Conservation (phyloP, 2,329 filamentous ascomycete species). For the Cadophora gregata region DNA sequence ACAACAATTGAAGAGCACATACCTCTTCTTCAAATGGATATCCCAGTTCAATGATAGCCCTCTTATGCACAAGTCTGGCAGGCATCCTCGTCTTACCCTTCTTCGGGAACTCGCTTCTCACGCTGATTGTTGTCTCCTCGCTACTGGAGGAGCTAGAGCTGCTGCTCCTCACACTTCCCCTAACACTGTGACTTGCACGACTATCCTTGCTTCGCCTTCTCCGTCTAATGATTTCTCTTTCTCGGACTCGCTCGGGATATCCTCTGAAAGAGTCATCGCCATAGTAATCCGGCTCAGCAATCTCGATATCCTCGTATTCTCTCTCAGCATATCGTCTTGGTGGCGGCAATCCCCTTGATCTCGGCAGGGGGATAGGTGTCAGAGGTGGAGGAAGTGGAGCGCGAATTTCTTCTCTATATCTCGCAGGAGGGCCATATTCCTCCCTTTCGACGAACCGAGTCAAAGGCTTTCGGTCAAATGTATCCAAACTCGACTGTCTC, state of each 20-base stretch:
- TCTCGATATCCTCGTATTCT: constrained; percentile 69
- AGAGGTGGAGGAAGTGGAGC: constrained; percentile 49
- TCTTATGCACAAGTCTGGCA: constrained; percentile 76
- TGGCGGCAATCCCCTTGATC: constrained; percentile 64
- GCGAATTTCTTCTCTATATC: constrained; percentile 53
- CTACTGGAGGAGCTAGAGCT: constrained; percentile 52
- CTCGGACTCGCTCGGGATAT: constrained; percentile 63
- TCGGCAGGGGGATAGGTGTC: constrained; percentile 72
- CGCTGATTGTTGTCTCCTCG: constrained; percentile 52
- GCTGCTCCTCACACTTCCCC: constrained; percentile 45
- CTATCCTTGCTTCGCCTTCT: constrained; percentile 43
- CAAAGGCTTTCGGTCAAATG: constrained; percentile 78
- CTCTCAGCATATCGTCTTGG: constrained; percentile 62
- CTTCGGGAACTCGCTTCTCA: constrained; percentile 72
- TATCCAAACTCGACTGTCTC: constrained; percentile 88
- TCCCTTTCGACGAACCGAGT: constrained; percentile 52
- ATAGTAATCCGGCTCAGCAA: constrained; percentile 71
- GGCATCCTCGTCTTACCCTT: constrained; percentile 92
- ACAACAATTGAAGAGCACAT: constrained; percentile 41
- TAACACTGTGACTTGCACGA: constrained; percentile 39
- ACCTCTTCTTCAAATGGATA: constrained; percentile 91
- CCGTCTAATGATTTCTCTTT: constrained; percentile 63
- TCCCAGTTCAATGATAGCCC: constrained; percentile 81
- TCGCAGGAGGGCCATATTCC: constrained; percentile 66
- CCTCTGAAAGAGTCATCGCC: constrained; percentile 75